Evolutionary conservation across 1,284 basidiomycete genomes (phyloP).

Genomic region (Athelia psychrophila): DNA sequence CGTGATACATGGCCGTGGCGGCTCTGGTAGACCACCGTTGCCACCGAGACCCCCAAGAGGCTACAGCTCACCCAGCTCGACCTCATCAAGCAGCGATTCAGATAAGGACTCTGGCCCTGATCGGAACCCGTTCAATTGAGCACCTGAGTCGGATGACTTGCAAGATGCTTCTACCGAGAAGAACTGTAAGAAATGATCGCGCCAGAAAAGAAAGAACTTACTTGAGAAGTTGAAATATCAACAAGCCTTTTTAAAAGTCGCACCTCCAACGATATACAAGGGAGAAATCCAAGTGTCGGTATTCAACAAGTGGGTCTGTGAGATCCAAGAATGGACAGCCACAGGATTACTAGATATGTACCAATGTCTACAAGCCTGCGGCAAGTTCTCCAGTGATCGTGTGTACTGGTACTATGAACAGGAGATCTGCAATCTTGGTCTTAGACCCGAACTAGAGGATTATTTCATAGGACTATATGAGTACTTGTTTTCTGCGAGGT

Average conservation of each 20-base stretch:
- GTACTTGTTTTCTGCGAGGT: conserved; percentile 4
- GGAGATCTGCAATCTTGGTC: background rate
- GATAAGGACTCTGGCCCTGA: too few relatives aligned
- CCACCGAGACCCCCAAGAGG: too few relatives aligned
- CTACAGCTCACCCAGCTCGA: too few relatives aligned
- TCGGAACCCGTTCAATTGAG: too few relatives aligned
- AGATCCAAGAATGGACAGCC: conserved; percentile 2
- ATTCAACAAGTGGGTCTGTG: conserved; percentile 7
- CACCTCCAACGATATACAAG: background rate
- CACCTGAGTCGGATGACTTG: too few relatives aligned
- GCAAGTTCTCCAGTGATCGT: background rate
- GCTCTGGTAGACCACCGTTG: too few relatives aligned
- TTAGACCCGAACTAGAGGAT: background rate
- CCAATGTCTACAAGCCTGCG: background rate
- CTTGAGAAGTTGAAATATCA: conserved; percentile 5
- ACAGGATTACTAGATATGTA: background rate
- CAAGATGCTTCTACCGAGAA: too few relatives aligned
- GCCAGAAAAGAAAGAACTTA: too few relatives aligned
- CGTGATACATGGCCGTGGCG: too few relatives aligned
- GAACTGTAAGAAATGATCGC: too few relatives aligned
- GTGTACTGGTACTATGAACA: conserved; percentile 4
- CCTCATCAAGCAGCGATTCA: too few relatives aligned
- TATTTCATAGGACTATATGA: conserved; percentile 7
- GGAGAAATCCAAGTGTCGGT: background rate
- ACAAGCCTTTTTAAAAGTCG: conserved; percentile 7